These are phyloP conservation scores for Zygoascus hellenicus DNA, from an alignment of 1,139 yeast genomes.

Conservation along the genomic window DNA sequence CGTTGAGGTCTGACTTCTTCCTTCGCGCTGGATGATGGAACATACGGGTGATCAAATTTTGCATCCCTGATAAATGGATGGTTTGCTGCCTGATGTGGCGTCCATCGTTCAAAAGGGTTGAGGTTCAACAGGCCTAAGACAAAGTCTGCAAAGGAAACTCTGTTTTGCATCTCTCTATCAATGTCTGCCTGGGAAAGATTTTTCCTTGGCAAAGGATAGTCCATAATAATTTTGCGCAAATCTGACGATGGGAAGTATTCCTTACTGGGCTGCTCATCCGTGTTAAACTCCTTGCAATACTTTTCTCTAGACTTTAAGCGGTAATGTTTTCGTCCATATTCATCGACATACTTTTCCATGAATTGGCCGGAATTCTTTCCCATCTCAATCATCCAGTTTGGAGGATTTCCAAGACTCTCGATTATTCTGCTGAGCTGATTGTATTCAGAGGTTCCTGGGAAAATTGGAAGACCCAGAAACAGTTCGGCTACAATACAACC, in stretches of 20 bases:
- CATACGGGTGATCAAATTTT: slow-evolving; percentile 34
- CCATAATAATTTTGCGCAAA: slow-evolving; percentile 67
- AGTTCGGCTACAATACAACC: slow-evolving; percentile 96
- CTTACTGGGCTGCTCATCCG: slow-evolving; percentile 73
- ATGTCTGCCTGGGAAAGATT: slow-evolving; percentile 57
- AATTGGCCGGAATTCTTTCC: slow-evolving; percentile 79
- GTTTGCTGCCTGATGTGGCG: slow-evolving; percentile 89
- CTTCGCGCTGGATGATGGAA: slow-evolving; percentile 23
- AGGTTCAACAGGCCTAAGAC: slow-evolving; percentile 69
- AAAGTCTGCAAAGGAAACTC: slow-evolving; percentile 71
- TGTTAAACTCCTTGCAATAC: slow-evolving; percentile 50
- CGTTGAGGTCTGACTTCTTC: slow-evolving; percentile 6
- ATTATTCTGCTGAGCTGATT: slow-evolving; percentile 81
- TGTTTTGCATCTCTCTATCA: slow-evolving; percentile 57
- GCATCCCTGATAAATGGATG: slow-evolving; percentile 76
- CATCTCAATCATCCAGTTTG: slow-evolving; percentile 94
- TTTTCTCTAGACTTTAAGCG: slow-evolving; percentile 53
- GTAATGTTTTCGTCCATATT: slow-evolving; percentile 38
- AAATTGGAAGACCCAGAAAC: slow-evolving; percentile 86
- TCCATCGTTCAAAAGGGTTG: slow-evolving; percentile 91
- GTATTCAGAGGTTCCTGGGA: slow-evolving; percentile 93
- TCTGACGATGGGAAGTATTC: slow-evolving; percentile 74
- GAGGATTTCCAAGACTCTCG: slow-evolving; percentile 82
- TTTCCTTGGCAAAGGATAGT: slow-evolving; percentile 68
- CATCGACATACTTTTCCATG: slow-evolving; percentile 43